Percentiles rank a stretch among this genome's conserved stretches.
Evolutionary conservation across 2,329 filamentous ascomycete genomes (phyloP).

Genomic region (Phyllosticta ampelicida): DNA sequence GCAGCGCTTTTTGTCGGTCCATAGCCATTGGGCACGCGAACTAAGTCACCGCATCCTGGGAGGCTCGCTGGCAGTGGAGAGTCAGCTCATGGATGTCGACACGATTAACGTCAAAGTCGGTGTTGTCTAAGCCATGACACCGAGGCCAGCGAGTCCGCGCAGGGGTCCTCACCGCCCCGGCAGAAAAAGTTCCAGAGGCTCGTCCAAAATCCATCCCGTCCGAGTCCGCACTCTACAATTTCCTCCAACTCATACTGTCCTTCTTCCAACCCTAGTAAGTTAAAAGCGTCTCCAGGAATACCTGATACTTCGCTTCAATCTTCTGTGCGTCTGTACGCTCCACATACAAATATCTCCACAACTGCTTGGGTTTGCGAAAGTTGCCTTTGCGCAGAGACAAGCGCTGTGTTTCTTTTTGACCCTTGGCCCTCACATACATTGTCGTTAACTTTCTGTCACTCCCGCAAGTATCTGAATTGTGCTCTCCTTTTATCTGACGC

Average conservation of each 20-base stretch:
- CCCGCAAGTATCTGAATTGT: neutral
- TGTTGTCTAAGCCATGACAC: constrained; percentile 1
- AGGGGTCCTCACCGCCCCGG: constrained; percentile 2
- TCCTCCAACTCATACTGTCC: neutral
- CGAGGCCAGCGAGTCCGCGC: neutral
- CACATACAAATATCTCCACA: neutral
- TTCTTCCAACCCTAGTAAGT: constrained; percentile 3
- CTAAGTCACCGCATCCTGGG: neutral
- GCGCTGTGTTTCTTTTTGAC: neutral
- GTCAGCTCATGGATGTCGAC: neutral
- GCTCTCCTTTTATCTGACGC: neutral
- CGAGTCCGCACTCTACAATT: neutral
- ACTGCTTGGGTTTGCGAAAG: neutral
- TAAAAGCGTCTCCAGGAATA: neutral
- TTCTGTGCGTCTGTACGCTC: neutral
- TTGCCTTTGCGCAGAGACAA: neutral
- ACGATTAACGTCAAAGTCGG: neutral
- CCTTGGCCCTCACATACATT: neutral
- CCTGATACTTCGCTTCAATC: neutral
- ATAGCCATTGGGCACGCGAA: constrained; percentile 34
- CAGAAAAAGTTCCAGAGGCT: constrained; percentile 7
- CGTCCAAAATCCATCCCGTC: neutral
- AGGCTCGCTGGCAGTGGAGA: neutral
- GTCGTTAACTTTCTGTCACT: neutral
- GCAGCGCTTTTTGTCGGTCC: constrained; percentile 49